Percentiles rank a stretch among this genome's conserved stretches.
Evolutionary conservation across 2,329 filamentous ascomycete genomes (phyloP).

Genomic region (Phaeosphaeriaceae sp.): DNA sequence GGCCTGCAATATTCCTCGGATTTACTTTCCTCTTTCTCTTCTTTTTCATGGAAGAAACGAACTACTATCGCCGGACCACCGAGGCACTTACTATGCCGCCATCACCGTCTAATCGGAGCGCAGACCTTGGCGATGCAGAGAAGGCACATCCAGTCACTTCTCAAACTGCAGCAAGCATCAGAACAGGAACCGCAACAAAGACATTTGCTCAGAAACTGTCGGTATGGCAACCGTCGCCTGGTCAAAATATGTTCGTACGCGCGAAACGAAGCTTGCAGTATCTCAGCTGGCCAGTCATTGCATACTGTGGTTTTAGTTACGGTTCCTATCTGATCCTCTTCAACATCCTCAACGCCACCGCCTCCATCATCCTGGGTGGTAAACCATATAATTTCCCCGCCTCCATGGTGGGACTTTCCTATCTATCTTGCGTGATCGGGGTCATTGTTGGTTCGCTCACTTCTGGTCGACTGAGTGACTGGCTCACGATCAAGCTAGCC

Average conservation of each 20-base stretch:
- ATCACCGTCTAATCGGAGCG: conserved; percentile 11
- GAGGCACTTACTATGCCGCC: conserved; percentile 12
- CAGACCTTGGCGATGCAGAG: conserved; percentile 15
- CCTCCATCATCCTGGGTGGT: conserved; percentile 32
- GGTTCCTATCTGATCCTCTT: conserved; percentile 38
- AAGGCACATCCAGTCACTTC: conserved; percentile 32
- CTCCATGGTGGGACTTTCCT: conserved; percentile 31
- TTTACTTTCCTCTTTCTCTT: conserved; percentile 61
- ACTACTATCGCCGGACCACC: conserved; percentile 54
- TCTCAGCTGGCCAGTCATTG: conserved; percentile 47
- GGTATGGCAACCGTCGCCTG: conserved; percentile 28
- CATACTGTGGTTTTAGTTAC: conserved; percentile 35
- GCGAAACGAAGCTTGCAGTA: conserved; percentile 32
- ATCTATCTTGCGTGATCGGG: conserved; percentile 31
- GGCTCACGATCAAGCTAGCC: conserved; percentile 39
- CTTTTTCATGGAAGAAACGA: conserved; percentile 69
- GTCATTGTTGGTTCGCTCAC: conserved; percentile 26
- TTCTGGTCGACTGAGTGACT: conserved; percentile 31
- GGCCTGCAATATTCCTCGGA: conserved; percentile 63
- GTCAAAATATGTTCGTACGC: conserved; percentile 25
- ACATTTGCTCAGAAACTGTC: conserved; percentile 28
- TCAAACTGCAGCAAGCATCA: conserved; percentile 20
- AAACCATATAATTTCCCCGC: conserved; percentile 31
- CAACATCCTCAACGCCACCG: conserved; percentile 38
- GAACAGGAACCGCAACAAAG: conserved; percentile 16